Conservation (phyloP, 148 eudicot genomes). For the Amaranthus cruentus region DNA sequence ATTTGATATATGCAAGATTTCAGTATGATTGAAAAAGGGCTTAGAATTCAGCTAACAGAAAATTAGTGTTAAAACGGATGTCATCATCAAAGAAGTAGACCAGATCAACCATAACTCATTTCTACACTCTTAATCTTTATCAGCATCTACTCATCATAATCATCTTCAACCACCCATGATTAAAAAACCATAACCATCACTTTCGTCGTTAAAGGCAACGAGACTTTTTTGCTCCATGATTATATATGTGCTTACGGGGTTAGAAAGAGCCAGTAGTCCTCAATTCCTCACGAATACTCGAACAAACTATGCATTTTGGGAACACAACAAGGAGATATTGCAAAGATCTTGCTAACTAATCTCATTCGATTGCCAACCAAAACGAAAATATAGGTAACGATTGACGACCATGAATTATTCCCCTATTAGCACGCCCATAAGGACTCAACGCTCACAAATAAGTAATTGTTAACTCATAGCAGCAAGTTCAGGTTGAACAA, state of each 20-base stretch:
- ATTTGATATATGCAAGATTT: not conserved
- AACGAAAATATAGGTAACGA: not conserved
- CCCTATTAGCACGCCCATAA: not conserved
- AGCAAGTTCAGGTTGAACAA: not conserved
- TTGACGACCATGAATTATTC: not conserved
- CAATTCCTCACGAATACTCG: not conserved
- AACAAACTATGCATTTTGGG: not conserved
- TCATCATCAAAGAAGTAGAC: slow-evolving; percentile 1
- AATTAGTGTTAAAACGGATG: not conserved
- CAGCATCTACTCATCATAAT: not conserved
- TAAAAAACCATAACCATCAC: not conserved
- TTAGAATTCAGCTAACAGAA: not conserved
- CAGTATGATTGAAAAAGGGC: not conserved
- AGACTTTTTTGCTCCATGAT: not conserved
- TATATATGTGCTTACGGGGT: not conserved
- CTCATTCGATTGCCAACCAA: not conserved
- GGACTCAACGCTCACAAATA: too few relatives aligned
- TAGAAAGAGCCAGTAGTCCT: not conserved
- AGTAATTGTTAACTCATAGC: not conserved
- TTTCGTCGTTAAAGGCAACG: not conserved
- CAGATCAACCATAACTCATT: not conserved
- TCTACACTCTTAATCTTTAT: not conserved
- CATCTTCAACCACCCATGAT: not conserved
- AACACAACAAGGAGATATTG: not conserved
- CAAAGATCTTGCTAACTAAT: not conserved